Base-by-base conservation (phyloP, 495 filamentous ascomycete species). In the Pseudotulostoma volvatum region DNA sequence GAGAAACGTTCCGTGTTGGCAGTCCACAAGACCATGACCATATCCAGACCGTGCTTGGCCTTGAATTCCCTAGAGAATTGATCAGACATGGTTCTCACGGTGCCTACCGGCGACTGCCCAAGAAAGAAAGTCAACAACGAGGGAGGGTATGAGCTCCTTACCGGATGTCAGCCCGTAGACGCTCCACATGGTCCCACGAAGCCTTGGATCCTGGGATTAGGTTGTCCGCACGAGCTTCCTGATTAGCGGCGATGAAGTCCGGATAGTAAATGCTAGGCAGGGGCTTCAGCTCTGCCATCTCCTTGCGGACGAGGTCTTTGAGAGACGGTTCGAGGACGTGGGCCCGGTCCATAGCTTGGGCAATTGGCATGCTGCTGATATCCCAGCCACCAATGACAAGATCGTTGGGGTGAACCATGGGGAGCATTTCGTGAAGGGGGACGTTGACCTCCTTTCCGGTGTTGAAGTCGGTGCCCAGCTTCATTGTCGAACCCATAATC, bases 181-280 rank as follows among this genome's bases (percentile, higher is more conserved):
- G 76, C 67, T 95, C 86, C 14, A 96, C 83, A 57, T 97, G 90
- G 30, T 72, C 86, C 62, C 61, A 73, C 56, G 58, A 79, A 43
- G 83, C 85, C 67, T 93, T 92, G 57, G 70, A 69, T 25, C 90
- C 90, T 41, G 79, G 62, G 33, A 96, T 60, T 41, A 92, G 46
- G 51, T 97, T 96, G 65, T 97, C 84, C 42, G 92, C 90, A 54
- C 90, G 84, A 49, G 87, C 87, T 59, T 86, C 88, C 68, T 97
- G 90, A 67, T 97, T 97, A 60, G 90, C 81, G 43, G 90, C 90
- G 53, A 97, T 97, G 69, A 96, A 97, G 61, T 97, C 90, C 3
- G 90, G 90, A 55, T 97, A 97, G 74, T 96, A 97, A 64, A 95
- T 81, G 61, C 79, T 85, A 18, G 86, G 88, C 46, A 96, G 73